Percentiles rank a stretch among this genome's conserved stretches.
Evolutionary conservation across 129 eudicot species (phyloP).

Genomic region (Escallonia rubra): DNA sequence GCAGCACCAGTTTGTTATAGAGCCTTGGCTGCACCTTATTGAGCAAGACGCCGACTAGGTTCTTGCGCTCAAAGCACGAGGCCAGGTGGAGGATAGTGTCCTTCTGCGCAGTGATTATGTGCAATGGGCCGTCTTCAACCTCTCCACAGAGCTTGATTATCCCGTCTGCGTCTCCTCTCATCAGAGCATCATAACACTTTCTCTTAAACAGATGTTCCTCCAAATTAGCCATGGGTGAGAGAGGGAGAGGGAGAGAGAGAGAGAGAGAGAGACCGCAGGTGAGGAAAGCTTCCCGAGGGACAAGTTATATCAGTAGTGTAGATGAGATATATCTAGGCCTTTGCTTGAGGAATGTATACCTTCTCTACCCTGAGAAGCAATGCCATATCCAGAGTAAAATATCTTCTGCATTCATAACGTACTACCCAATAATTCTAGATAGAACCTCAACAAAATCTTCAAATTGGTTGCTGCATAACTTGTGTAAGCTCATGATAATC

Average conservation of each 20-base stretch:
- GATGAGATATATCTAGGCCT: no score
- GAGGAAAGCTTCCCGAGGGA: no score
- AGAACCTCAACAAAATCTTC: no score
- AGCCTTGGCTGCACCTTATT: no score
- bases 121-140: constrained; percentile 13
- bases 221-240: not conserved
- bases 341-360: no score
- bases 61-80: constrained; percentile 7
- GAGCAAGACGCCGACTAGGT: constrained; percentile 1
- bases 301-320: no score
- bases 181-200: constrained; percentile 15
- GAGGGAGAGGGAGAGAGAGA: not conserved
- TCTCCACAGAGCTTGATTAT: constrained; percentile 1
- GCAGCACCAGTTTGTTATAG: not conserved
- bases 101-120: constrained; percentile 12
- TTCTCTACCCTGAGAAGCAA: no score
- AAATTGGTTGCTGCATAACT: no score
- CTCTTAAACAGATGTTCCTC: not conserved
- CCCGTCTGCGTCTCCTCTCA: constrained; percentile 11
- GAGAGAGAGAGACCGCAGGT: not conserved
- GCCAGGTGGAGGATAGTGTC: constrained; percentile 28
- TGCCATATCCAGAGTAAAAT: no score
- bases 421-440: no score
- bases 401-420: no score
- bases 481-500: no score